A percentile compares a stretch with the other conserved stretches of the same genome.
These are phyloP conservation scores for Russula ochroleuca DNA, from an alignment of 768 basidiomycete species.

Conservation along the genomic window DNA sequence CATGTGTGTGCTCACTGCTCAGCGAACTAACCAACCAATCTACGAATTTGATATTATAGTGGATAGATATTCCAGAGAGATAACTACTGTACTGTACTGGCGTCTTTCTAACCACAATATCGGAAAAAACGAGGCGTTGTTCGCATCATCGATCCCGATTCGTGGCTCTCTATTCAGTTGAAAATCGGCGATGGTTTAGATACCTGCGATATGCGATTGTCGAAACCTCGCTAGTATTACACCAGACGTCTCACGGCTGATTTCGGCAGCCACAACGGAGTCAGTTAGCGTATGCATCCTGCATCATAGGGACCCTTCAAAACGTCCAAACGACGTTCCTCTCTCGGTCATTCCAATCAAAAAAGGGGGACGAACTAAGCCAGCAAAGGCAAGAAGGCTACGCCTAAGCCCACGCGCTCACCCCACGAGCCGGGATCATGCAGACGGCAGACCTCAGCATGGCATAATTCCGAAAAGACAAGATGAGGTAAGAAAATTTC, in stretches of 20 bases:
- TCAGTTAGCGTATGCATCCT: background rate
- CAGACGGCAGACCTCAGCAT: no score
- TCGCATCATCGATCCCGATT: background rate
- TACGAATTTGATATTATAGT: no score
- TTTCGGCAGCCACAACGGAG: background rate
- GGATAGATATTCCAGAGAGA: no score
- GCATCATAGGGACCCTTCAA: background rate
- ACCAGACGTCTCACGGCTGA: background rate
- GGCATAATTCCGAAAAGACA: background rate
- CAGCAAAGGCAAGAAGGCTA: background rate
- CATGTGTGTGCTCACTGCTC: no score
- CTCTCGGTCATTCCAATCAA: background rate
- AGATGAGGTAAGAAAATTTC: background rate
- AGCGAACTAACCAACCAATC: no score
- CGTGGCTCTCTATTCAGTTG: background rate
- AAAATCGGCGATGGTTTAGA: background rate
- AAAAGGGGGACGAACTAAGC: background rate
- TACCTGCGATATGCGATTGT: background rate
- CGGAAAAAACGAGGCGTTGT: background rate
- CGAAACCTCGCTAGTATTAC: background rate
- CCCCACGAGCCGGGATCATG: no score
- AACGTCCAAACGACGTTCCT: constrained; percentile 12
- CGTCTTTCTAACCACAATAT: no score
- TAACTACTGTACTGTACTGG: no score
- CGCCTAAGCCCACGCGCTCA: background rate